Evolutionary conservation across 495 filamentous ascomycete species (phyloP).

Genomic region (Neurospora tetraspora): DNA sequence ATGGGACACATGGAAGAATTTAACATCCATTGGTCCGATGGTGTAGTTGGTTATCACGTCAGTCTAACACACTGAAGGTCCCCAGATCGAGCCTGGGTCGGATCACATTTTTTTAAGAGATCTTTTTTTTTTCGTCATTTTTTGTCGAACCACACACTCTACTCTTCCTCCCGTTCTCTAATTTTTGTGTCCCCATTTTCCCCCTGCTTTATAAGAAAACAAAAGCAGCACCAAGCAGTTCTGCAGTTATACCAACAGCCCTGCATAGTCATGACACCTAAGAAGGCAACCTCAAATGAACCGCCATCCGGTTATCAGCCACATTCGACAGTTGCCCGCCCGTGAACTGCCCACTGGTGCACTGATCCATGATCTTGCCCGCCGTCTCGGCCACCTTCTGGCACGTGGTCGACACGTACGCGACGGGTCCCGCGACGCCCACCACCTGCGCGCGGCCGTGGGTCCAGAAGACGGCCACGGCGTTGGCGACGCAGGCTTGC

Average conservation of each 20-base stretch:
- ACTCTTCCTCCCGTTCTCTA: neutral
- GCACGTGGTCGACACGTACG: neutral
- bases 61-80: neutral
- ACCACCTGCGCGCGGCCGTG: neutral
- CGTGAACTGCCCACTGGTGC: neutral
- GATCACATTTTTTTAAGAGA: too few species aligned
- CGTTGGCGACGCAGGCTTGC: neutral
- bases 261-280: too few species aligned
- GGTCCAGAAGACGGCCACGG: neutral
- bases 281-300: neutral
- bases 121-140: neutral
- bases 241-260: too few species aligned
- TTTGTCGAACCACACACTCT: neutral
- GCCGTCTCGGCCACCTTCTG: neutral
- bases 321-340: neutral
- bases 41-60: neutral
- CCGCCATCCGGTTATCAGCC: neutral
- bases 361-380: neutral
- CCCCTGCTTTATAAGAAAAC: too few species aligned
- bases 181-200: neutral
- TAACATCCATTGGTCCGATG: neutral
- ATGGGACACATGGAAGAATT: fast-evolving
- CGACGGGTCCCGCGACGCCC: neutral
- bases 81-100: neutral
- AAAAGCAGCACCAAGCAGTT: too few species aligned